phyloP scores from a whole-genome alignment of 2,329 filamentous ascomycete genomes.

The Raffaelea deltoideospora region DNA sequence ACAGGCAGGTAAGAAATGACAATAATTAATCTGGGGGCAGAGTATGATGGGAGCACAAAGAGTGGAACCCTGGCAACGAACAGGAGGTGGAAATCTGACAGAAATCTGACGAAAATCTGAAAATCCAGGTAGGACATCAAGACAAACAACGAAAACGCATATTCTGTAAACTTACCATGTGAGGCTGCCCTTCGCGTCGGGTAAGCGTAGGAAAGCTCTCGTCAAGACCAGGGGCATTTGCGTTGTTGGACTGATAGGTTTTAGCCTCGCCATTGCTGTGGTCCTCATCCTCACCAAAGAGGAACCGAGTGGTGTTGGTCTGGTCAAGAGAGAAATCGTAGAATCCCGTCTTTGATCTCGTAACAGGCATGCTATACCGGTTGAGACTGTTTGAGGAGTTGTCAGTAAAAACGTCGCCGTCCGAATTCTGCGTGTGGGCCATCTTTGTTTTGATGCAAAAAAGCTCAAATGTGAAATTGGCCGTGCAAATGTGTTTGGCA shows the following conservation, averaged over 20 bases:
- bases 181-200: constrained; percentile 38
- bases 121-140: too few relatives aligned
- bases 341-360: constrained; percentile 49
- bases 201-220: constrained; percentile 80
- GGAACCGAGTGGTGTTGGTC: constrained; percentile 71
- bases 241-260: constrained; percentile 55
- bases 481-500: too few relatives aligned
- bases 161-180: constrained; percentile 28
- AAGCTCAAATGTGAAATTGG: too few relatives aligned
- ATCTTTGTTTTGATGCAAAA: too few relatives aligned
- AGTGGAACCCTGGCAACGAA: too few relatives aligned
- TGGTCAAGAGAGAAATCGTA: constrained; percentile 57
- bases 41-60: too few relatives aligned
- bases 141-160: constrained; percentile 1
- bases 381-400: constrained; percentile 45
- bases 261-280: constrained; percentile 46
- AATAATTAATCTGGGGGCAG: too few relatives aligned
- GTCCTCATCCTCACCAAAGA: constrained; percentile 66
- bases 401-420: constrained; percentile 4
- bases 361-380: constrained; percentile 88
- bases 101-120: neutral
- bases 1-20: too few relatives aligned
- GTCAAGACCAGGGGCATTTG: constrained; percentile 27
- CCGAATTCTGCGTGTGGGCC: too few relatives aligned
- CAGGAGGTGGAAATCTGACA: too few relatives aligned